Conservation (phyloP, 2,329 filamentous ascomycete genomes). For the Cladophialophora chaetospira region DNA sequence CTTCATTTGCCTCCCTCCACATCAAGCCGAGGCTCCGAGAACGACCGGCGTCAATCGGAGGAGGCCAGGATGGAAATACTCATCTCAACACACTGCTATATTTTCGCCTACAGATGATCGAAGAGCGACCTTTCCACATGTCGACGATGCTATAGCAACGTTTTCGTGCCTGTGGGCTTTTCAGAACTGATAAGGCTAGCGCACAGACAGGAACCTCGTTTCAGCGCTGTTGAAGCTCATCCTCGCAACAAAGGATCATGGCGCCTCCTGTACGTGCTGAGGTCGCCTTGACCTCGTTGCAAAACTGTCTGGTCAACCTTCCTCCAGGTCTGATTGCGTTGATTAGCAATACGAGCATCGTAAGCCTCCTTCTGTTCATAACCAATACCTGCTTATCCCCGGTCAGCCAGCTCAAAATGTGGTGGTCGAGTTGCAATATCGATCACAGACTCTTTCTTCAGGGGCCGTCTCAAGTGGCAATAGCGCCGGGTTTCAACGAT, state of each 20-base stretch:
- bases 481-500: constrained; percentile 59
- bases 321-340: constrained; percentile 80
- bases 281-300: constrained; percentile 80
- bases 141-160: too few species aligned
- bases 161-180: too few species aligned
- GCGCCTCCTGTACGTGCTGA: constrained; percentile 69
- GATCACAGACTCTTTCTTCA: constrained; percentile 57
- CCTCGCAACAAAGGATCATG: constrained; percentile 12
- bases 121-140: too few species aligned
- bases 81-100: not conserved
- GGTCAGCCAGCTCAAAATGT: constrained; percentile 81
- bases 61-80: too few species aligned
- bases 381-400: constrained; percentile 17
- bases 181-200: too few species aligned
- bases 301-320: constrained; percentile 93
- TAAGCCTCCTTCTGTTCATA: constrained; percentile 50
- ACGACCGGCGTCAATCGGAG: not conserved
- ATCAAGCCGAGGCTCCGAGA: constrained; percentile 1
- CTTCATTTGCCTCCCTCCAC: not conserved
- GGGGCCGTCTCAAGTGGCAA: constrained; percentile 49
- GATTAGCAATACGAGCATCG: constrained; percentile 85
- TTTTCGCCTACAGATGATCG: too few species aligned
- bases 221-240: too few species aligned
- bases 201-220: too few species aligned
- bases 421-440: constrained; percentile 84